Evolutionary conservation across 2,329 filamentous ascomycete genomes (phyloP).

Genomic region (Dactylella cylindrospora): DNA sequence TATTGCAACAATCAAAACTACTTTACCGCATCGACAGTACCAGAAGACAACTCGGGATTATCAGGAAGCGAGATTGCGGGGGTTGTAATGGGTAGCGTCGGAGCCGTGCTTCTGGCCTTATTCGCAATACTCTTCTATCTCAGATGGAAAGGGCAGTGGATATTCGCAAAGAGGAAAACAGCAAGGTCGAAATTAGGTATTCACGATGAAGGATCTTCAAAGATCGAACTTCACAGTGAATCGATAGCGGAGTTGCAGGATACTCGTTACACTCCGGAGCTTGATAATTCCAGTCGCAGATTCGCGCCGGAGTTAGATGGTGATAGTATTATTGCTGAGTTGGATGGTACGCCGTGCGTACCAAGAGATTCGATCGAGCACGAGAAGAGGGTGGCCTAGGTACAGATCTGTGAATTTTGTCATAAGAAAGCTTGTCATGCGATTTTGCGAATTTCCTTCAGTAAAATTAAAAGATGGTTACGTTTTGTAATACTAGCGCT

Average conservation of each 20-base stretch:
- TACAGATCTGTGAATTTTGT: too few relatives aligned
- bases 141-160: slow-evolving; percentile 10
- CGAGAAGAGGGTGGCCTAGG: too few relatives aligned
- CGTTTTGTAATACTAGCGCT: too few relatives aligned
- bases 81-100: neutral
- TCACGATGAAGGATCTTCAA: too few relatives aligned
- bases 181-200: neutral
- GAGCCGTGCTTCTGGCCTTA: neutral
- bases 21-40: neutral
- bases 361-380: too few relatives aligned
- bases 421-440: too few relatives aligned
- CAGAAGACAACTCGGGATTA: neutral
- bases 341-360: slow-evolving; percentile 2
- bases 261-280: neutral
- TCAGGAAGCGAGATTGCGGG: slow-evolving; percentile 1
- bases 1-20: neutral
- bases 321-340: slow-evolving; percentile 4
- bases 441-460: too few relatives aligned
- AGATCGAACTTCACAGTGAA: too few relatives aligned
- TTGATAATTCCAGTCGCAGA: slow-evolving; percentile 1
- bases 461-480: too few relatives aligned
- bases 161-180: neutral
- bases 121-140: neutral
- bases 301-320: slow-evolving; percentile 14
- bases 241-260: neutral